Conservation (phyloP, 768 basidiomycete genomes). For the Vararia minispora region DNA sequence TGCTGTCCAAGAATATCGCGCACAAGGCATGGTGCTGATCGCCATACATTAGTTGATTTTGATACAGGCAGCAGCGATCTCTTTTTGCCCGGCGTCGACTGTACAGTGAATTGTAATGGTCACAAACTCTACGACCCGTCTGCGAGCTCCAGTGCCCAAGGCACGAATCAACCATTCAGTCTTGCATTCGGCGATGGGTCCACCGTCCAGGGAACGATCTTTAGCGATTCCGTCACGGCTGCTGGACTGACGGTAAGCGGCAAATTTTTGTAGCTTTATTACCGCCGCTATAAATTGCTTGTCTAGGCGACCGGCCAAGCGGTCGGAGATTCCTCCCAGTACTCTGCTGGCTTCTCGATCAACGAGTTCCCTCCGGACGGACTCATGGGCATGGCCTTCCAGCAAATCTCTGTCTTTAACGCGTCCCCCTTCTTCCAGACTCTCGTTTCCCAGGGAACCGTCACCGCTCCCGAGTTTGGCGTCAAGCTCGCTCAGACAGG, state of each 20-base stretch:
- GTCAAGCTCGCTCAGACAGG: slow-evolving; percentile 18
- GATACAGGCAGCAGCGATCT: too few relatives aligned
- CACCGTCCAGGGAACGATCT: slow-evolving; percentile 31
- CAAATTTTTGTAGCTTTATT: too few relatives aligned
- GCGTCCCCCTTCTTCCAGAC: slow-evolving; percentile 17
- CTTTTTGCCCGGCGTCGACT: slow-evolving; percentile 30
- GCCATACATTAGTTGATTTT: slow-evolving; percentile 45
- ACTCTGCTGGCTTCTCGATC: slow-evolving; percentile 13
- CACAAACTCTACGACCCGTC: slow-evolving; percentile 28
- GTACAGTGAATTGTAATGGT: slow-evolving; percentile 25
- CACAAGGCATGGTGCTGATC: too few relatives aligned
- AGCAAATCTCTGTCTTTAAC: slow-evolving; percentile 16
- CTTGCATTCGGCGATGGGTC: slow-evolving; percentile 41
- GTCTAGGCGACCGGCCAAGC: slow-evolving; percentile 17
- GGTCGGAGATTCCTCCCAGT: slow-evolving; percentile 18
- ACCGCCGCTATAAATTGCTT: too few relatives aligned
- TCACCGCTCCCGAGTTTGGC: slow-evolving; percentile 16
- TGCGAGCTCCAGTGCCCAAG: slow-evolving; percentile 26
- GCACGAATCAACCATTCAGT: slow-evolving; percentile 23
- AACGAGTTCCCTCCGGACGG: slow-evolving; percentile 15
- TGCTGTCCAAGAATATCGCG: too few relatives aligned
- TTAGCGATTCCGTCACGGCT: slow-evolving; percentile 37
- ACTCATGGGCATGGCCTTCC: slow-evolving; percentile 23
- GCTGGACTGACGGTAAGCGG: slow-evolving; percentile 31
- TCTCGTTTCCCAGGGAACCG: slow-evolving; percentile 12